phyloP scores from a whole-genome alignment of 306 rosid species.

The Hylodesmum podocarpum region DNA sequence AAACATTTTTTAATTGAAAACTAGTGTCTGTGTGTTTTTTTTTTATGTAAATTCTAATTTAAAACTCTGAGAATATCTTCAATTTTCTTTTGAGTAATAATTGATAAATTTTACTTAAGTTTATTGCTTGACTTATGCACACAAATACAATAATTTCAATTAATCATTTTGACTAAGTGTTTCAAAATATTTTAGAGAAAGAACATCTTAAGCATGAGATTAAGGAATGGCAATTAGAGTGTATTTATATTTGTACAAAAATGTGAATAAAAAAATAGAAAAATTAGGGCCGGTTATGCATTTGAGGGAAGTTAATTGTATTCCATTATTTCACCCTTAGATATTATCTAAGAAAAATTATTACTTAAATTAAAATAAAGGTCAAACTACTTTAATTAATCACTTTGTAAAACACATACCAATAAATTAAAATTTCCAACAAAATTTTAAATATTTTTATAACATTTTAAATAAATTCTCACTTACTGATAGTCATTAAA shows the following conservation, averaged over 20 bases:
- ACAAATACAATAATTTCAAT: not conserved
- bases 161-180: not conserved
- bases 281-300: not conserved
- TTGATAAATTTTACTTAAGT: not conserved
- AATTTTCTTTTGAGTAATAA: not conserved
- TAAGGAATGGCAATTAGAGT: not conserved
- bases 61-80: not conserved
- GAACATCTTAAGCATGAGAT: not conserved
- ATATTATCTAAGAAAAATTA: not conserved
- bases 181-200: not conserved
- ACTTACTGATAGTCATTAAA: not conserved
- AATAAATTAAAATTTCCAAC: not conserved
- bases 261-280: not conserved
- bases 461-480: not conserved
- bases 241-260: conserved; percentile 2
- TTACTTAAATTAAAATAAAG: not conserved
- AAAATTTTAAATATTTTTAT: not conserved
- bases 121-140: not conserved
- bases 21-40: too few species aligned
- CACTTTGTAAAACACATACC: not conserved
- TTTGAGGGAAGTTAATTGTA: not conserved
- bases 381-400: not conserved
- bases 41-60: not conserved
- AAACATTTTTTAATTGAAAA: too few species aligned
- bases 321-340: not conserved